These are phyloP conservation scores for Aspergillus alliaceus DNA, from an alignment of 2,329 filamentous ascomycete species.

Conservation along the genomic window DNA sequence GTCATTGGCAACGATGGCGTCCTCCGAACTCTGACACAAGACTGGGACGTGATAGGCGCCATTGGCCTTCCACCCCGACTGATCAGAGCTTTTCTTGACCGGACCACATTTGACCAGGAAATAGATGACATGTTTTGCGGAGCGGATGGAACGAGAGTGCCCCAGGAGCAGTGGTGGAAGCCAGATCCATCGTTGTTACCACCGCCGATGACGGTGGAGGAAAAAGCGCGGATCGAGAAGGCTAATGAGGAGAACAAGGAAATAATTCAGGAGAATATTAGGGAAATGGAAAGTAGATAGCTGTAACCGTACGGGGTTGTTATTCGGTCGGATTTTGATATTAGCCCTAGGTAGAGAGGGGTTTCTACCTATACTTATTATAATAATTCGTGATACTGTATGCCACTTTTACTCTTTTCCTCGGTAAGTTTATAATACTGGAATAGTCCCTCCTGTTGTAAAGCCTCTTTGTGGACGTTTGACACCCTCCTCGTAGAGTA, in stretches of 20 bases:
- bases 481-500: background rate
- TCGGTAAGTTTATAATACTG: background rate
- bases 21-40: constrained; percentile 5
- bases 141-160: constrained; percentile 8
- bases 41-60: constrained; percentile 7
- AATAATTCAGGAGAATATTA: constrained; percentile 2
- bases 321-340: constrained; percentile 5
- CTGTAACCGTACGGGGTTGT: constrained; percentile 4
- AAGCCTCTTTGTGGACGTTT: background rate
- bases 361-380: too few relatives aligned
- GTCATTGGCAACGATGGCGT: constrained; percentile 4
- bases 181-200: constrained; percentile 9
- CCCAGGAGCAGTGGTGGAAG: constrained; percentile 11
- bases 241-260: constrained; percentile 7
- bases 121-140: constrained; percentile 7
- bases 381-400: background rate
- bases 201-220: background rate
- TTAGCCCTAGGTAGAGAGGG: background rate
- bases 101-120: background rate
- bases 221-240: background rate
- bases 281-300: constrained; percentile 5
- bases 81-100: constrained; percentile 10
- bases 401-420: background rate
- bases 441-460: background rate
- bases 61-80: constrained; percentile 7